A percentile compares a stretch with the other conserved stretches of the same genome.
Conservation (phyloP, 495 filamentous ascomycete species). For the Penicillium malachiteum region DNA sequence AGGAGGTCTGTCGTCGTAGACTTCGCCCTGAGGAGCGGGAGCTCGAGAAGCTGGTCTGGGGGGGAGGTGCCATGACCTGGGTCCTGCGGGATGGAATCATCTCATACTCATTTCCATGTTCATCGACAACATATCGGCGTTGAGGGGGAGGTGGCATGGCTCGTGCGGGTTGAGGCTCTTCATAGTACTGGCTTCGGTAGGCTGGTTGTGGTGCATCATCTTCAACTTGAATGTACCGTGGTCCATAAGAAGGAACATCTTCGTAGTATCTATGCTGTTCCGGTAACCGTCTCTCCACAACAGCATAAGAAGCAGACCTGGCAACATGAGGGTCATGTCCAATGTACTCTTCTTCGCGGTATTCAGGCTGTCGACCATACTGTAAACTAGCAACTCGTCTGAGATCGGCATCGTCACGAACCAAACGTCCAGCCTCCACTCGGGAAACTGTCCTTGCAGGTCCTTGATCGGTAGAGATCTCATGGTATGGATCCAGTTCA, state of each 20-base stretch:
- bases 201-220: slow-evolving; percentile 58
- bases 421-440: slow-evolving; percentile 36
- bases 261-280: slow-evolving; percentile 58
- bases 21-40: slow-evolving; percentile 30
- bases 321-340: slow-evolving; percentile 45
- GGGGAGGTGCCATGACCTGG: slow-evolving; percentile 55
- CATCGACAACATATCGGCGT: slow-evolving; percentile 66
- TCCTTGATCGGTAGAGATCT: slow-evolving; percentile 38
- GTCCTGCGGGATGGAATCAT: slow-evolving; percentile 43
- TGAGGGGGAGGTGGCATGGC: slow-evolving; percentile 59
- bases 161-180: slow-evolving; percentile 39
- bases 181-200: slow-evolving; percentile 48
- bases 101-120: slow-evolving; percentile 70
- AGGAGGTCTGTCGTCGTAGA: slow-evolving; percentile 37
- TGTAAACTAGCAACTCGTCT: slow-evolving; percentile 60
- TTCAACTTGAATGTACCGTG: slow-evolving; percentile 45
- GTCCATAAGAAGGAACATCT: slow-evolving; percentile 45
- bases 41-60: slow-evolving; percentile 33
- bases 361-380: slow-evolving; percentile 50
- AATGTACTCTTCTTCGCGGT: slow-evolving; percentile 43
- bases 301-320: slow-evolving; percentile 61
- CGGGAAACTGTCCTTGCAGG: slow-evolving; percentile 43
- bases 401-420: slow-evolving; percentile 56
- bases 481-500: slow-evolving; percentile 36
- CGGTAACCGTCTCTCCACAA: slow-evolving; percentile 49